Percentiles rank a stretch among this genome's conserved stretches.
These are phyloP conservation scores for Colletotrichum salicis DNA, from an alignment of 2,329 filamentous ascomycete genomes.

Conservation along the genomic window DNA sequence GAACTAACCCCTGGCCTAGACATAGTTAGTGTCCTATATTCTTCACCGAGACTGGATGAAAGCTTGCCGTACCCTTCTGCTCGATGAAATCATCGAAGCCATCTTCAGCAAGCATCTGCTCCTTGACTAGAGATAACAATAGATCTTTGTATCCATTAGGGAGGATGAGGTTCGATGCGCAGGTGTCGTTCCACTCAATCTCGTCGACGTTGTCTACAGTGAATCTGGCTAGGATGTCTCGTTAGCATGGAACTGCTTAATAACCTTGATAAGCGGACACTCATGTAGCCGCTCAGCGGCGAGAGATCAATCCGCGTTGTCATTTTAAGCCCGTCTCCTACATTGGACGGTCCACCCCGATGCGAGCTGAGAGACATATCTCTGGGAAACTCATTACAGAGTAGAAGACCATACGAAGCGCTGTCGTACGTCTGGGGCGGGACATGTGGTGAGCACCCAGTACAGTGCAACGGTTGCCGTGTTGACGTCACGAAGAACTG, in stretches of 20 bases:
- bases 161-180: neutral
- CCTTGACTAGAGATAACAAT: neutral
- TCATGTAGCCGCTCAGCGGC: no score
- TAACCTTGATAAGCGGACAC: neutral
- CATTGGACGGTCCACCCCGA: neutral
- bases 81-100: neutral
- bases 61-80: neutral
- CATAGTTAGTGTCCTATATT: neutral
- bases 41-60: neutral
- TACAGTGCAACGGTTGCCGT: neutral
- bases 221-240: neutral
- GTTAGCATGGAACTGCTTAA: no score
- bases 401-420: neutral
- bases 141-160: neutral
- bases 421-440: neutral
- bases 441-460: neutral
- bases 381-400: neutral
- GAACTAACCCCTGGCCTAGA: constrained; percentile 5
- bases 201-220: neutral
- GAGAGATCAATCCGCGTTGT: neutral
- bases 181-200: neutral
- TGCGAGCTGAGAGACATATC: neutral
- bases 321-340: neutral
- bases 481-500: neutral
- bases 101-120: neutral